Conservation (phyloP, 1,139 yeast genomes). For the Debaryomyces psychrophilus region DNA sequence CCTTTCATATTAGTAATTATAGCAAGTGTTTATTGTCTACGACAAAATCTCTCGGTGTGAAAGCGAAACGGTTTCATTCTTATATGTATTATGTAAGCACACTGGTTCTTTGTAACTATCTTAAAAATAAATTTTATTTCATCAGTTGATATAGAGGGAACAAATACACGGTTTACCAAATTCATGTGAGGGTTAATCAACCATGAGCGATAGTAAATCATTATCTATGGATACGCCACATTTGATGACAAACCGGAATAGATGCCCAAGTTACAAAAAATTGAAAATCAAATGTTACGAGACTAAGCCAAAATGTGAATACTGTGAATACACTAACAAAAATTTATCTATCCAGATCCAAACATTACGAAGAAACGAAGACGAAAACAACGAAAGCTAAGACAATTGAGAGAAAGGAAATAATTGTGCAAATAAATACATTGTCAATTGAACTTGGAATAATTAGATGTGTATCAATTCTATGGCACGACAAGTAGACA, state of each 20-base stretch:
- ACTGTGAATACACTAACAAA: conserved; percentile 9
- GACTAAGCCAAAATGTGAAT: conserved; percentile 57
- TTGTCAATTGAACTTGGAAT: background rate
- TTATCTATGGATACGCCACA: background rate
- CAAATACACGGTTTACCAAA: background rate
- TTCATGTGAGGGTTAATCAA: background rate
- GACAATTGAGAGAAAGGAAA: background rate
- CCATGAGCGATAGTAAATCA: background rate
- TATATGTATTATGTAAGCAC: background rate
- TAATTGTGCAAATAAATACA: background rate
- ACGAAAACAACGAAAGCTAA: background rate
- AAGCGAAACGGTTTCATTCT: too few relatives aligned
- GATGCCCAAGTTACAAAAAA: conserved; percentile 72
- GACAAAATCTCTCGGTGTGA: too few relatives aligned
- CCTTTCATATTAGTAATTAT: too few relatives aligned
- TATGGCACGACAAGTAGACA: conserved; percentile 4
- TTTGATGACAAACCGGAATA: background rate
- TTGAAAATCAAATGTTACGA: conserved; percentile 79
- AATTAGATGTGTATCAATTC: conserved; percentile 9
- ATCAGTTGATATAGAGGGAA: background rate
- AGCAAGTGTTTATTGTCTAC: too few relatives aligned
- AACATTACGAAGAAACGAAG: background rate
- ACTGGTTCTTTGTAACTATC: too few relatives aligned
- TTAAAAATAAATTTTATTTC: too few relatives aligned
- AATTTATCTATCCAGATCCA: conserved; percentile 6